Evolutionary conservation across 192 early-diverging fungal genomes (phyloP), one percentile per base, ranked within the genome.

Genomic region (Phycomyces blakesleeanus): DNA sequence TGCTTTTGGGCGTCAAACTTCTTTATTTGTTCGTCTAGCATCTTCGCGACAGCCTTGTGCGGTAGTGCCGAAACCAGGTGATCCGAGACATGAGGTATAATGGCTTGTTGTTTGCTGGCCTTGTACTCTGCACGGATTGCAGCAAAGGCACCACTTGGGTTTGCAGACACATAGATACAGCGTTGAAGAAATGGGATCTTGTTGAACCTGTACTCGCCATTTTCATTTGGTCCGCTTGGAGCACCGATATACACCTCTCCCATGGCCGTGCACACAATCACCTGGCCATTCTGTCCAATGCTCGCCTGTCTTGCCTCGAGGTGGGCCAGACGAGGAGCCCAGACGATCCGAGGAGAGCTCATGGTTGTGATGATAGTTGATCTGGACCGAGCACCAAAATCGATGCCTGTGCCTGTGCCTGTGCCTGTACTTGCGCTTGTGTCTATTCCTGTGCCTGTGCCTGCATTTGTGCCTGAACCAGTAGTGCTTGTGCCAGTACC

Each of bases 221-320:
- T 26, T 24, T 76, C 66, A n/a, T 66, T 52, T 11, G 34, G 29
- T 39, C 51, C 57, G 24, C 58, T 57, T 49, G 70, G 68, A 22
- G 64, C 73, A 8, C 90, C 88, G 20, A 83, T 63, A 61, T 78
- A 93, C 0, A 86, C 88, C 67, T 87, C 82, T 1, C 91, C 88
- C 3, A 71, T 72, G 8, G 65, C 67, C 14, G 91, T 93, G n/a
- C 71, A 68, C n/a, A 91, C 64, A 51, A 91, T 71, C 0, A 91
- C 68, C 5, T 79, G 79, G 0, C 82, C 83, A 63, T 91, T 81
- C 47, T 90, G 84, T 3, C 89, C 89, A 27, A 93, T 73, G 8
- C 83, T 81, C 39, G 85, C 79, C 67, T 90, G 84, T 0, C 57
- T 62, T 21, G 82, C 80, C 9, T 63, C 69, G 22, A 85, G 65